Percentiles rank a stretch among this genome's conserved stretches.
These are phyloP conservation scores for Colletotrichum destructivum DNA, from an alignment of 2,329 filamentous ascomycete species.

Conservation along the genomic window DNA sequence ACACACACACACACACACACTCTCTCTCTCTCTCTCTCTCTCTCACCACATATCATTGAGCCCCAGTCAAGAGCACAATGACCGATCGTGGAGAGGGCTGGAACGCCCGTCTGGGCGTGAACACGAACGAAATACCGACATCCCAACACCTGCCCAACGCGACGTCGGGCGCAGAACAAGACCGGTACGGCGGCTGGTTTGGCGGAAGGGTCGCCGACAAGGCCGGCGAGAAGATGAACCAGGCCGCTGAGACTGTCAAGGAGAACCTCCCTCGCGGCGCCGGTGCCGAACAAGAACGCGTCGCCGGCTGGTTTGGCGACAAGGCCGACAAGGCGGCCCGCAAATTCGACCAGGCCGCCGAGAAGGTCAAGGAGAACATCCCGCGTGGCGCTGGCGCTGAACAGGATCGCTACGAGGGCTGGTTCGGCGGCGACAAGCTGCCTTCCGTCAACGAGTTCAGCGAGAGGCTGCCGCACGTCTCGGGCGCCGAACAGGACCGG, in stretches of 20 bases:
- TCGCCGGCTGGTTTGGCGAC: conserved; percentile 27
- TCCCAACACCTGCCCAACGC: conserved; percentile 33
- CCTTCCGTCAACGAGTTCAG: conserved; percentile 18
- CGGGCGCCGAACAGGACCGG: conserved; percentile 43
- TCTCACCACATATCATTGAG: conserved; percentile 18
- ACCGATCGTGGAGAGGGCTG: conserved; percentile 46
- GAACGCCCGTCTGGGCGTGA: conserved; percentile 38
- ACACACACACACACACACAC: not conserved
- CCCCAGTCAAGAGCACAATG: conserved; percentile 32
- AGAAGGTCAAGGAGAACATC: conserved; percentile 7
- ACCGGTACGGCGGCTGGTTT: conserved; percentile 43
- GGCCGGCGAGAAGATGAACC: not conserved
- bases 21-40: not conserved
- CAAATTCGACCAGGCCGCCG: conserved; percentile 10
- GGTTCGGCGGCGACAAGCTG: conserved; percentile 44
- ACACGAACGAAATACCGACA: conserved; percentile 32
- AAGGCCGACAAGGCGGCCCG: conserved; percentile 22
- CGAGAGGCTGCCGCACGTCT: conserved; percentile 32
- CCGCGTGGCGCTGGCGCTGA: conserved; percentile 43
- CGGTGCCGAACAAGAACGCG: conserved; percentile 43
- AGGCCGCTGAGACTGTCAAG: conserved; percentile 25
- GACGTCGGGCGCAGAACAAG: conserved; percentile 43
- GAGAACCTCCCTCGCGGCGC: conserved; percentile 31
- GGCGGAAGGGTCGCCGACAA: conserved; percentile 20
- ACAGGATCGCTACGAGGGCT: conserved; percentile 45